phyloP scores from a whole-genome alignment of 2,329 filamentous ascomycete species.

The Cladosporium sp. region DNA sequence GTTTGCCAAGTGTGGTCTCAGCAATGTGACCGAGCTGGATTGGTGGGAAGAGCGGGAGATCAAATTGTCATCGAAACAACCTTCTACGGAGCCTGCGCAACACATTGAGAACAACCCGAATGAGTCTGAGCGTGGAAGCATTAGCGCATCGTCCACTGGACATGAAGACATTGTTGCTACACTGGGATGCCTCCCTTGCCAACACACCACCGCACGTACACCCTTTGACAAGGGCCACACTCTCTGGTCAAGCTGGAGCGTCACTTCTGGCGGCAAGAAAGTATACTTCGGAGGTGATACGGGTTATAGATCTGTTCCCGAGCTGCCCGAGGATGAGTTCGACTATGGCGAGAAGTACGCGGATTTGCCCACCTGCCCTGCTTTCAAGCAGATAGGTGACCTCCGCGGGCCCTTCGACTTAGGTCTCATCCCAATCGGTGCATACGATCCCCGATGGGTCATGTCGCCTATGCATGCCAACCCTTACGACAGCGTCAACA shows the following conservation, averaged over 20 bases:
- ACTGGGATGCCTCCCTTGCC: conserved; percentile 78
- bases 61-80: conserved; percentile 50
- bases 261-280: conserved; percentile 71
- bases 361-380: conserved; percentile 71
- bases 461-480: conserved; percentile 84
- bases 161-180: conserved; percentile 62
- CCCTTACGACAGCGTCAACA: conserved; percentile 83
- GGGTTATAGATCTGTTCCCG: conserved; percentile 78
- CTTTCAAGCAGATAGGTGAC: conserved; percentile 80
- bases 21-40: conserved; percentile 83
- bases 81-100: conserved; percentile 1
- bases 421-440: conserved; percentile 89
- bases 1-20: conserved; percentile 74
- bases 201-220: conserved; percentile 73
- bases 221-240: conserved; percentile 71
- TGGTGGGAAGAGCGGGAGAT: conserved; percentile 89
- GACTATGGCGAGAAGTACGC: conserved; percentile 68
- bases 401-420: conserved; percentile 84
- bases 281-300: conserved; percentile 88
- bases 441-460: conserved; percentile 71
- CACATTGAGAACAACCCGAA: background rate
- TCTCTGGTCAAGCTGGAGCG: conserved; percentile 85
- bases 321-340: conserved; percentile 61
- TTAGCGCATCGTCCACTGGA: conserved; percentile 3
- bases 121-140: conserved; percentile 4